Evolutionary conservation across 768 basidiomycete species (phyloP).

Genomic region (Serpula lacrymans): DNA sequence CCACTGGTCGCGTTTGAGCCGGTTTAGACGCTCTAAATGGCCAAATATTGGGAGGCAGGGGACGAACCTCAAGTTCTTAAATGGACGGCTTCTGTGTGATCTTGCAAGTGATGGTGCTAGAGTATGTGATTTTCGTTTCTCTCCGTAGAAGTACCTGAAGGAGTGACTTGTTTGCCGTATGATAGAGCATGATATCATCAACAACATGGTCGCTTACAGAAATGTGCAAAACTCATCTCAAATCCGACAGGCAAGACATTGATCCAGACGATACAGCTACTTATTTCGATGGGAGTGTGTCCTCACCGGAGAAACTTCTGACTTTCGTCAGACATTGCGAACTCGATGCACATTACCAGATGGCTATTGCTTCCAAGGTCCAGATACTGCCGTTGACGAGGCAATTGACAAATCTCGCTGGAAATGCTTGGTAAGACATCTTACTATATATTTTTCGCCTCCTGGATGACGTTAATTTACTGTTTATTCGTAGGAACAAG

Average conservation of each 20-base stretch:
- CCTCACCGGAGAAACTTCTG: constrained; percentile 71
- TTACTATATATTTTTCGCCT: not conserved
- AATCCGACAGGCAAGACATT: constrained; percentile 85
- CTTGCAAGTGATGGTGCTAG: constrained; percentile 93
- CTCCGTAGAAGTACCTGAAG: not conserved
- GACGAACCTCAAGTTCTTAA: constrained; percentile 77
- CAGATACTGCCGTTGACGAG: constrained; percentile 90
- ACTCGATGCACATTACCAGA: constrained; percentile 93
- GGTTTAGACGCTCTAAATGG: constrained; percentile 84
- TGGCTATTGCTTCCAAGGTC: constrained; percentile 94
- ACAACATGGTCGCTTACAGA: constrained; percentile 98
- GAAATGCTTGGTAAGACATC: constrained; percentile 93
- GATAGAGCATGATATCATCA: constrained; percentile 91
- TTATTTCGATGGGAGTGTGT: constrained; percentile 83
- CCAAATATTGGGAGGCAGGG: constrained; percentile 80
- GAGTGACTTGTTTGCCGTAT: not conserved
- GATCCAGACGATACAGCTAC: constrained; percentile 92
- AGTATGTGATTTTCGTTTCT: constrained; percentile 38
- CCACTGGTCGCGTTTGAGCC: constrained; percentile 91
- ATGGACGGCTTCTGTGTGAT: constrained; percentile 87
- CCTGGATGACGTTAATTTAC: not conserved
- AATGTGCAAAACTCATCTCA: constrained; percentile 91
- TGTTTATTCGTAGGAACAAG: constrained; percentile 69
- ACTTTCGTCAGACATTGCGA: constrained; percentile 94
- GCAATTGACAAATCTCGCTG: constrained; percentile 93